Conservation (phyloP, 345 rosid species). For the Gossypium ekmanianum region DNA sequence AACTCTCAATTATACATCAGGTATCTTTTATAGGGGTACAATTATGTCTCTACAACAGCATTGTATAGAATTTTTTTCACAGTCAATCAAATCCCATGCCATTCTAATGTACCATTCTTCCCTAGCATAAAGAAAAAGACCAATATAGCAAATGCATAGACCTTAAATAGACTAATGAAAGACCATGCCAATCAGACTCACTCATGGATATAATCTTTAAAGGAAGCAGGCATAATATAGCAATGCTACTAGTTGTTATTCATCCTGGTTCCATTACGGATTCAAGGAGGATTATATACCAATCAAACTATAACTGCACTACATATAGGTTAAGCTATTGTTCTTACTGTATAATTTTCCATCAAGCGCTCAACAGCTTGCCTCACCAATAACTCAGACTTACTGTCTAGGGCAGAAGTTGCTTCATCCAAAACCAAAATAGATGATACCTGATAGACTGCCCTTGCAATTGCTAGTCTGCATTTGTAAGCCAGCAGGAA, state of each 20-base stretch:
- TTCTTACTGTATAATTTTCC: constrained; percentile 76
- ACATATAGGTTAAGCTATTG: neutral
- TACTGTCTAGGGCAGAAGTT: constrained; percentile 91
- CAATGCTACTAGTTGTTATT: constrained; percentile 2
- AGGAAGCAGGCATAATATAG: neutral
- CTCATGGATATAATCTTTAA: neutral
- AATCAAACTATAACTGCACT: neutral
- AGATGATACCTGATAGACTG: constrained; percentile 73
- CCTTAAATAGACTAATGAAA: neutral
- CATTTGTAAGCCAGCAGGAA: constrained; percentile 19
- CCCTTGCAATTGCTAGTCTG: constrained; percentile 94
- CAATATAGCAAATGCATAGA: neutral
- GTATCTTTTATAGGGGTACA: neutral
- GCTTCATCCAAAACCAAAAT: constrained; percentile 95
- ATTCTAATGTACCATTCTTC: neutral
- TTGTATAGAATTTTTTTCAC: neutral
- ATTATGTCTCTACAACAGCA: neutral
- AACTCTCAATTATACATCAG: neutral
- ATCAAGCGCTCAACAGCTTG: constrained; percentile 74
- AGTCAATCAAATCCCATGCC: neutral
- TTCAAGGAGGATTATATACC: neutral
- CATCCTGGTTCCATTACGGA: neutral
- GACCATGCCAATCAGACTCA: neutral
- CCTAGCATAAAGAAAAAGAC: neutral
- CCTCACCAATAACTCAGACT: constrained; percentile 79